phyloP scores from a whole-genome alignment of 2,329 filamentous ascomycete genomes.

The Colletotrichum sp. region DNA sequence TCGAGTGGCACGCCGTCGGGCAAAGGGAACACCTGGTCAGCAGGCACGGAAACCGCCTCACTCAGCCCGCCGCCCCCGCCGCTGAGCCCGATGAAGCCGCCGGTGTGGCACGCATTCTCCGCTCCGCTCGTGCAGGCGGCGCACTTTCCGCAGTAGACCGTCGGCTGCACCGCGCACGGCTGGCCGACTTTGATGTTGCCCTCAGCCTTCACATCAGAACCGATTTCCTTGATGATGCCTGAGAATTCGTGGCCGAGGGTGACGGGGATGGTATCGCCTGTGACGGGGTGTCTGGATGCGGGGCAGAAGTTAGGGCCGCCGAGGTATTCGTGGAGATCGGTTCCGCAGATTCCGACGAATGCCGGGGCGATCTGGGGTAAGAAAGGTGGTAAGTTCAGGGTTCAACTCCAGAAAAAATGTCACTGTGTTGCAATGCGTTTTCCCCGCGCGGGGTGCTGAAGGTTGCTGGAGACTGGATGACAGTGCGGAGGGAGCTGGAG shows the following conservation, averaged over 20 bases:
- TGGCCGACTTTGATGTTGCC: conserved; percentile 53
- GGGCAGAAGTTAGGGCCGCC: conserved; percentile 33
- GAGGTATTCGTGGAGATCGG: conserved; percentile 36
- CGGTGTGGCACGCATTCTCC: conserved; percentile 41
- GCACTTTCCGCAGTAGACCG: conserved; percentile 59
- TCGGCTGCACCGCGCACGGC: conserved; percentile 61
- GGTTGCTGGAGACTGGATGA: neutral
- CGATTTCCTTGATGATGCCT: conserved; percentile 60
- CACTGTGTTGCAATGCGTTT: neutral
- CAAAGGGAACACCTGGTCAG: conserved; percentile 48
- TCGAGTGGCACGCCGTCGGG: conserved; percentile 57
- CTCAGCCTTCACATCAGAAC: neutral
- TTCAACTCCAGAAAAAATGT: neutral
- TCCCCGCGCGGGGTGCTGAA: neutral
- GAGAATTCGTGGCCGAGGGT: conserved; percentile 69
- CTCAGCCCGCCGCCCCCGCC: conserved; percentile 58
- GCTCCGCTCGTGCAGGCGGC: conserved; percentile 52
- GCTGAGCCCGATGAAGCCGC: conserved; percentile 42
- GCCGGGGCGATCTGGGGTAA: conserved; percentile 27
- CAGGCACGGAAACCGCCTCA: conserved; percentile 54
- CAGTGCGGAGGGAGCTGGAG: neutral
- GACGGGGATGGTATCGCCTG: conserved; percentile 58
- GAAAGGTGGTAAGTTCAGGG: neutral
- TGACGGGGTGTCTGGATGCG: conserved; percentile 56
- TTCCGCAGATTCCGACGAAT: conserved; percentile 38